phyloP scores from a whole-genome alignment of 2,329 filamentous ascomycete genomes.

The Xylariales sp. region DNA sequence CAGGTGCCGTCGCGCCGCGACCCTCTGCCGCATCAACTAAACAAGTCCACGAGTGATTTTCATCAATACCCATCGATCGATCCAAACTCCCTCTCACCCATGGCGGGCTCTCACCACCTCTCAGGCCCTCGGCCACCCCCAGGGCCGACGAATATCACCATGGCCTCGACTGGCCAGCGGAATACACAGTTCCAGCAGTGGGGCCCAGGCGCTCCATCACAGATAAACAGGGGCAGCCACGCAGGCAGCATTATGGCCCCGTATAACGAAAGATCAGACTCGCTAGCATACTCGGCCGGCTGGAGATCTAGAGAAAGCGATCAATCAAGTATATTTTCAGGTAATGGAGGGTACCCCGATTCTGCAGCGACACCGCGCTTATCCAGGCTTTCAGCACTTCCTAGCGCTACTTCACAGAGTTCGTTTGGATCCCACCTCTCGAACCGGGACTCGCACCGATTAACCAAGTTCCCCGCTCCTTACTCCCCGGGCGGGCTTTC shows the following conservation, averaged over 20 bases:
- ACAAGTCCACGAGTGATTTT: slow-evolving; percentile 72
- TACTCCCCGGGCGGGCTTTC: slow-evolving; percentile 10
- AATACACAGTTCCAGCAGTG: slow-evolving; percentile 75
- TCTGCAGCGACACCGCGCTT: slow-evolving; percentile 35
- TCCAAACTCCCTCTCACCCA: slow-evolving; percentile 41
- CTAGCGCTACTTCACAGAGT: slow-evolving; percentile 52
- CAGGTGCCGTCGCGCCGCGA: slow-evolving; percentile 62
- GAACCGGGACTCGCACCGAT: slow-evolving; percentile 51
- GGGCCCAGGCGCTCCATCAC: slow-evolving; percentile 39
- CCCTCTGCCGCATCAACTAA: slow-evolving; percentile 77
- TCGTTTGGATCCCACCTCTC: slow-evolving; percentile 45
- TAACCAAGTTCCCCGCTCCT: slow-evolving; percentile 46
- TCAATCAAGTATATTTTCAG: slow-evolving; percentile 53
- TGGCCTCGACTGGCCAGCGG: slow-evolving; percentile 63
- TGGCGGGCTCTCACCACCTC: slow-evolving; percentile 51
- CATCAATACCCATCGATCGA: slow-evolving; percentile 84
- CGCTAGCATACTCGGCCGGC: slow-evolving; percentile 24
- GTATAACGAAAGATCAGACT: slow-evolving; percentile 60
- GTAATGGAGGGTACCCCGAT: slow-evolving; percentile 44
- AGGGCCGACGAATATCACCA: slow-evolving; percentile 59
- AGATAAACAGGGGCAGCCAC: slow-evolving; percentile 44
- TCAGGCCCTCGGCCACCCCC: slow-evolving; percentile 58
- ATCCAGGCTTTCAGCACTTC: slow-evolving; percentile 45
- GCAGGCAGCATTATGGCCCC: slow-evolving; percentile 44
- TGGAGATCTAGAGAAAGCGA: slow-evolving; percentile 34